Conservation (phyloP, 164 flowering plant species). For the Stephania yunnanensis region DNA sequence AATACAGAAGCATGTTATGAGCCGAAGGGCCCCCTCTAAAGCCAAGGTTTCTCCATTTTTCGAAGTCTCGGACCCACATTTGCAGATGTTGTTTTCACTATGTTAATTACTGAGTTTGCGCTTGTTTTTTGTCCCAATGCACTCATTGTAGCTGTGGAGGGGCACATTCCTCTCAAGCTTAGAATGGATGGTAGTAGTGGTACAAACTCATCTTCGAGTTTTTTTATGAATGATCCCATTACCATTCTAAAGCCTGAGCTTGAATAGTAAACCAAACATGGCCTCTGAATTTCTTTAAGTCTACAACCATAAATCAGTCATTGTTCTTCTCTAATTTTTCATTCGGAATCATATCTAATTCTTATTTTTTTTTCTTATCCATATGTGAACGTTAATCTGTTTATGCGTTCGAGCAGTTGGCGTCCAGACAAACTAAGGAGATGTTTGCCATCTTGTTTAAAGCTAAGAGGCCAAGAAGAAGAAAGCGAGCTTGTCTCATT, state of each 20-base stretch:
- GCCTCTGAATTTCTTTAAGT: background rate
- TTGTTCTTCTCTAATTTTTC: background rate
- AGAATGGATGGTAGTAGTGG: too few relatives aligned
- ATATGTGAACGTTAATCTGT: background rate
- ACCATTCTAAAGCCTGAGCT: background rate
- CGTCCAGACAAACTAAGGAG: constrained; percentile 63
- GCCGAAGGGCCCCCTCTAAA: too few relatives aligned
- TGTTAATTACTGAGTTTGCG: background rate
- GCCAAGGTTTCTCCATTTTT: background rate
- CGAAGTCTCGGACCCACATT: background rate
- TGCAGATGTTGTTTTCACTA: background rate
- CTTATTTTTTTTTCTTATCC: background rate
- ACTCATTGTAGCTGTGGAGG: too few relatives aligned
- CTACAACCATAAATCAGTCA: background rate
- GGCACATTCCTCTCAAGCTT: too few relatives aligned
- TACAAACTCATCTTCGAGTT: too few relatives aligned
- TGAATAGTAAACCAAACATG: background rate
- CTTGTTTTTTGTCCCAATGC: background rate
- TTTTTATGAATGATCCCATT: background rate
- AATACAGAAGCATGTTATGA: too few relatives aligned
- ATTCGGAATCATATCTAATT: background rate
- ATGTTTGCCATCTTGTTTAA: constrained; percentile 45
- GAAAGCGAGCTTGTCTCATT: constrained; percentile 61
- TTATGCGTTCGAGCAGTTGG: constrained; percentile 29
- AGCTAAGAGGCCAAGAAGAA: constrained; percentile 45